Conservation (phyloP, 805 yeast genomes). For the Pichia membranifaciens region DNA sequence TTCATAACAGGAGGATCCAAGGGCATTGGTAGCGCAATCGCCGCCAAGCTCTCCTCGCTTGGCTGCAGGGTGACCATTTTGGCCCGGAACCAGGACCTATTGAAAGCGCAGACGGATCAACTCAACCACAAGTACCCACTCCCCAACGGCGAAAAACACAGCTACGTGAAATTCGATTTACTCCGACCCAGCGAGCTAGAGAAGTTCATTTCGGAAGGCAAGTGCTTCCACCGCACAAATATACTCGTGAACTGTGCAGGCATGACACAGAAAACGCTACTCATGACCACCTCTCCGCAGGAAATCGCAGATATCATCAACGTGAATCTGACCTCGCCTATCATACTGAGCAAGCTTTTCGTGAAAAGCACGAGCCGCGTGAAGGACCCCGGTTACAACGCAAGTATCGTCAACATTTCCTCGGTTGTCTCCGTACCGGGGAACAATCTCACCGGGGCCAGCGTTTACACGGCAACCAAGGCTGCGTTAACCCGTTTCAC, state of each 20-base stretch:
- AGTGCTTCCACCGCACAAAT: slow-evolving; percentile 32
- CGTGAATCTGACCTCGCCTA: slow-evolving; percentile 57
- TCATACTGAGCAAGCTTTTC: slow-evolving; percentile 50
- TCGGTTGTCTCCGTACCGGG: slow-evolving; percentile 49
- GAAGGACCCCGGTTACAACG: slow-evolving; percentile 22
- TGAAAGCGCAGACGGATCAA: slow-evolving; percentile 26
- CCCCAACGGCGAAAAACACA: slow-evolving; percentile 22
- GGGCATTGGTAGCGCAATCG: slow-evolving; percentile 60
- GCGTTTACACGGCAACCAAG: slow-evolving; percentile 65
- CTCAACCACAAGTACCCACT: slow-evolving; percentile 18
- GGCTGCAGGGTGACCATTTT: slow-evolving; percentile 51
- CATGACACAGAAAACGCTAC: slow-evolving; percentile 48
- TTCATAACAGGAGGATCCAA: slow-evolving; percentile 64
- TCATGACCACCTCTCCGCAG: slow-evolving; percentile 36
- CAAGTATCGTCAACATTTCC: slow-evolving; percentile 37
- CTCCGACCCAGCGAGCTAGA: slow-evolving; percentile 15
- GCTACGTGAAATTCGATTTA: slow-evolving; percentile 33
- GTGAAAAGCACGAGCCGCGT: slow-evolving; percentile 22
- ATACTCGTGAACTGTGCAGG: slow-evolving; percentile 66
- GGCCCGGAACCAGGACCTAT: slow-evolving; percentile 38
- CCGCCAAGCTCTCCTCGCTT: slow-evolving; percentile 39
- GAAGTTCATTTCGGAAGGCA: slow-evolving; percentile 12
- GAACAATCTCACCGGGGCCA: slow-evolving; percentile 39
- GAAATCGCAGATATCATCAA: slow-evolving; percentile 43
- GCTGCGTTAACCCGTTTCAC: slow-evolving; percentile 66